A percentile compares a stretch with the other conserved stretches of the same genome.
Conservation (phyloP, 179 eudicot genomes). For the Pouteria campechiana region DNA sequence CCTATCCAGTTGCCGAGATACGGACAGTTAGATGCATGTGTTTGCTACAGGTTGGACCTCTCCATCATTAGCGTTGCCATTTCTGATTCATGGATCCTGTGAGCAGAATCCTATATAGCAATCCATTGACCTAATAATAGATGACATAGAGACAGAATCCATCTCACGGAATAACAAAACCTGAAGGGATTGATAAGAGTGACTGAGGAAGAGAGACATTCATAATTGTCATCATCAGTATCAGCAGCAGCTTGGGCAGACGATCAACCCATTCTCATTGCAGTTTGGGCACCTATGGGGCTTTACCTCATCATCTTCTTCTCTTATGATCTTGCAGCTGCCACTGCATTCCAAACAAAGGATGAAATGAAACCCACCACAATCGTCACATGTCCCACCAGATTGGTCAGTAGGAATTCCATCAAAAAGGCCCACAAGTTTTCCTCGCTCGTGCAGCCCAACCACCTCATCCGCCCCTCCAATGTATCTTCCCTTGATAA, state of each 20-base stretch:
- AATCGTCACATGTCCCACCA: constrained; percentile 55
- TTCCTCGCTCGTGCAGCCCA: constrained; percentile 64
- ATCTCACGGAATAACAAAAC: too few relatives aligned
- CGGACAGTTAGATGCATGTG: too few relatives aligned
- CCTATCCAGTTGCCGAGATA: too few relatives aligned
- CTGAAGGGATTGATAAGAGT: too few relatives aligned
- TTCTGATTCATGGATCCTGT: too few relatives aligned
- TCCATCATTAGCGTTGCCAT: too few relatives aligned
- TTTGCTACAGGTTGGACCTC: too few relatives aligned
- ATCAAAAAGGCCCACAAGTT: constrained; percentile 40
- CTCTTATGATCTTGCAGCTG: constrained; percentile 44
- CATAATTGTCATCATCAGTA: too few relatives aligned
- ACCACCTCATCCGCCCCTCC: constrained; percentile 75
- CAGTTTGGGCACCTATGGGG: constrained; percentile 62
- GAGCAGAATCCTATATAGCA: too few relatives aligned
- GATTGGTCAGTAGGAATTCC: constrained; percentile 46
- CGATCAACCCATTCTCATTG: constrained; percentile 87
- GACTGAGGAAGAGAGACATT: too few relatives aligned
- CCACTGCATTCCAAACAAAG: constrained; percentile 75
- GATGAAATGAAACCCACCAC: constrained; percentile 62
- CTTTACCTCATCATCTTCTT: constrained; percentile 12
- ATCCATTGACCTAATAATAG: too few relatives aligned
- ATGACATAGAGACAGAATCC: too few relatives aligned
- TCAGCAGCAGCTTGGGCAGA: constrained; percentile 74
- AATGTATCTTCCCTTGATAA: constrained; percentile 77